phyloP scores from a whole-genome alignment of 371 early-diverging fungal genomes.

The Synchytrium microbalum region DNA sequence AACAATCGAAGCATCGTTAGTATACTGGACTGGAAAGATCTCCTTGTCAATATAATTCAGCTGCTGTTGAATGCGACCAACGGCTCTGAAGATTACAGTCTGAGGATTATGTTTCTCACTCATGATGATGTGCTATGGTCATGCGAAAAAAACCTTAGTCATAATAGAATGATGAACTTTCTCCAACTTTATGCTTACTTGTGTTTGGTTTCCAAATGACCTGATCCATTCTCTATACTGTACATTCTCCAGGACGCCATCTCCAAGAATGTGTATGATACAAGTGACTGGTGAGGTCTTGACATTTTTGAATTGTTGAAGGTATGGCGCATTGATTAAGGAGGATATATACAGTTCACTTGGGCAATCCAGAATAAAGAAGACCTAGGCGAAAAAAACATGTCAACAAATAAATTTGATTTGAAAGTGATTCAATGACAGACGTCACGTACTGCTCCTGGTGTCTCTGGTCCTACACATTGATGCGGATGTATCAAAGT shows the following conservation, averaged over 20 bases:
- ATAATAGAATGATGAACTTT: slow-evolving; percentile 5
- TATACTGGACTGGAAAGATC: slow-evolving; percentile 60
- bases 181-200: slow-evolving; percentile 31
- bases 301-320: slow-evolving; percentile 1
- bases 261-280: slow-evolving; percentile 64
- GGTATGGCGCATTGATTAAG: slow-evolving; percentile 17
- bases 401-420: not conserved
- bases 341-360: slow-evolving; percentile 31
- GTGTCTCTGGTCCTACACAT: slow-evolving; percentile 50
- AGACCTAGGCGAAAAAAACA: slow-evolving; percentile 30
- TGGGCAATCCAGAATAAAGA: slow-evolving; percentile 83
- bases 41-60: slow-evolving; percentile 48
- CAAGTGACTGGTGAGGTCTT: slow-evolving; percentile 4
- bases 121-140: slow-evolving; percentile 60
- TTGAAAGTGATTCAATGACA: not conserved
- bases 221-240: slow-evolving; percentile 69
- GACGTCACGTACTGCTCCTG: slow-evolving; percentile 40
- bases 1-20: slow-evolving; percentile 35
- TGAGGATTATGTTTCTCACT: slow-evolving; percentile 47
- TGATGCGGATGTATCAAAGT: slow-evolving; percentile 61
- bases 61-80: slow-evolving; percentile 47
- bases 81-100: slow-evolving; percentile 46
- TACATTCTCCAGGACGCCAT: slow-evolving; percentile 55
- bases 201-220: slow-evolving; percentile 54
- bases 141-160: not conserved